Base-by-base conservation (phyloP, 106 monocot species). In the Dioscorea alata region DNA sequence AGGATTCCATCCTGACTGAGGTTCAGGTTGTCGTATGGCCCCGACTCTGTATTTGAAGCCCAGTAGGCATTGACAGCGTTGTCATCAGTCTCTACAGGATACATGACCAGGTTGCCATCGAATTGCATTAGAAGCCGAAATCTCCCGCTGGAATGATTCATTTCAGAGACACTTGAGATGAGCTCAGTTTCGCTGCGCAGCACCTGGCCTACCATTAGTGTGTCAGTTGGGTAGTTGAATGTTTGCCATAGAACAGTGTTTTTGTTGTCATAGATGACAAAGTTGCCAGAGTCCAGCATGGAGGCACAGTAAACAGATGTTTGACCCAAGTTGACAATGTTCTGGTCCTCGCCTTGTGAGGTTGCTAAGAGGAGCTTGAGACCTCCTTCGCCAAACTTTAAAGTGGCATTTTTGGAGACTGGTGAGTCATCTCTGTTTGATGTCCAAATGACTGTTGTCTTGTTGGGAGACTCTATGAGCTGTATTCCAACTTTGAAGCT, bases 271-370 rank as follows among this genome's bases (percentile, higher is more conserved):
- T 59, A 65, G 52, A 80, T 24, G 52, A 80, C 65, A 50, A 80
- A 74, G 70, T 74, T 65, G 50, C 80, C 80, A 2, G 69, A 58
- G 12, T 80, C 70, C 21, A 23, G 59, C 65, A 80, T 74, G 12
- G 49, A 18, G 4, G 74, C 65, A 0, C 49, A 49, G 9, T n/a
- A 7, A 8, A 53, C 67, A 28, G 35, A 10, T 42, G 42, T 0
- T 20, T n/a, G 15, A 1, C 6, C 12, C 1, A 0, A 8, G 19
- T 10, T 1, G 54, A 42, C 22, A 21, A 65, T 48, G 23, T 1
- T 0, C 12, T 9, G 22, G 15, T 57, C 64, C 10, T 22, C 49
- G 8, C 66, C 49, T 16, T 21, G 19, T 18, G 49, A 18, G 33
- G 21, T 7, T 33, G 57, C 35, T 7, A 23, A 12, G 24, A 65